Evolutionary conservation across 2,329 filamentous ascomycete genomes (phyloP), one percentile per base, ranked within the genome.

Genomic region (Xylaria sp.): DNA sequence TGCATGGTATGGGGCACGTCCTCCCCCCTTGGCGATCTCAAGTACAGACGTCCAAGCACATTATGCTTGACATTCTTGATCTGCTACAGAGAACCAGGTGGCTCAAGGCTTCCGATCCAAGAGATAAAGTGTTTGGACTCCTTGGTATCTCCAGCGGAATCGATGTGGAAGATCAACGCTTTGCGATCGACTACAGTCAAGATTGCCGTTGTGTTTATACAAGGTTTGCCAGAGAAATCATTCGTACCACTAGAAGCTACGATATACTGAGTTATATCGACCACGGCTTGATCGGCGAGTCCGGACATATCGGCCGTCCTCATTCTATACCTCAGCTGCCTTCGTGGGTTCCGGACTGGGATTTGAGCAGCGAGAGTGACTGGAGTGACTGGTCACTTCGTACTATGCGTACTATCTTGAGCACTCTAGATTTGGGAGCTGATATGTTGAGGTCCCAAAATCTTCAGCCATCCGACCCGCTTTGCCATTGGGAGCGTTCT

Each of bases 61-160:
- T 58, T 23, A 25, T 41, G n/a, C 62, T 58, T 2, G 15, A 57
- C 15, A 58, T 64, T 7, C n/a, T 57, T 2, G 9, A 64, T 31
- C 28, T 64, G 15, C 52, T 64, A 4, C 62, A 58, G 1, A 37
- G n/a, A n/a, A 23, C 62, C 10, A 51, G 44, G 15, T 9, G 13
- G 13, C 62, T 51, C 5, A 23, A 51, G 20, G 41, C 62, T 1
- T 64, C 62, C 7, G 62, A 64, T 8, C 52, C 62, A n/a, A 64
- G 54, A 51, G 54, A 64, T 3, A 64, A 64, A 28, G 51, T 64
- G 37, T 65, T 52, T 31, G 54, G 63, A 18, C 10, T 65, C 0
- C 34, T 65, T 9, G 63, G 55, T 3, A 12, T 65, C 18, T 8
- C 44, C 2, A 31, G 13, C 9, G 54, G 63, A 31, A 59, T 65